Base-by-base conservation (phyloP, 139 green algal species). In the Nannochloris sp. region DNA sequence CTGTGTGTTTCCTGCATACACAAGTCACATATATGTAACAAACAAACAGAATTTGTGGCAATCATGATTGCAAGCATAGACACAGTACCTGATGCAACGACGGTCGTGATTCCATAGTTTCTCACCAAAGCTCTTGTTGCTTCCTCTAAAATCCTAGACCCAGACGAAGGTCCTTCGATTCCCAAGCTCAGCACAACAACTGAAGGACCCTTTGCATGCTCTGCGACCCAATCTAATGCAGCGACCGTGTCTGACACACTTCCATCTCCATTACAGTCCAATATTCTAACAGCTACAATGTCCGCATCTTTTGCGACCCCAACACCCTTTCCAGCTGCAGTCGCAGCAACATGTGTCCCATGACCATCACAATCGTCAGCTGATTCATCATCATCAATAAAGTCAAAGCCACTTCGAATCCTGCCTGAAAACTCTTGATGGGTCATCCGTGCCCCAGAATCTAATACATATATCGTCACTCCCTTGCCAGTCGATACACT, bases 281-380 rank as follows among this genome's bases (percentile, higher is more conserved):
- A 75, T 31, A 90, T 81, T 8, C 78, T 64, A 19, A 90, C 74
- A 4, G 60, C 68, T 24, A 90, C 72, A 43, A 89, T 60, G 0
- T 40, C 34, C 15, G 83, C 80, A 16, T 63, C 64, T 36, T 82
- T 84, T 10, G 83, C 83, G 16, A 90, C 66, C 5, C 83, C 83
- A 51, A 90, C 83, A 49, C 61, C 23, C 48, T 74, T 69, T 7
- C 85, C 85, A 11, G 82, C 67, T 34, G 83, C 85, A 15, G 75
- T 84, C 19, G 67, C 80, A 0, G 83, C 78, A 4, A 89, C 80
- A 69, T 90, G 83, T 7, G 76, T 89, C 36, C 83, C 85, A 62
- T 92, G 85, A 9, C 85, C 85, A 68, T 92, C 83, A 67, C 85
- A 91, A 72, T 92, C 85, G 34, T 9, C 7, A 11, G 34, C 46